Base-by-base conservation (phyloP, 2,329 filamentous ascomycete species). In the Fusarium lyarnte region DNA sequence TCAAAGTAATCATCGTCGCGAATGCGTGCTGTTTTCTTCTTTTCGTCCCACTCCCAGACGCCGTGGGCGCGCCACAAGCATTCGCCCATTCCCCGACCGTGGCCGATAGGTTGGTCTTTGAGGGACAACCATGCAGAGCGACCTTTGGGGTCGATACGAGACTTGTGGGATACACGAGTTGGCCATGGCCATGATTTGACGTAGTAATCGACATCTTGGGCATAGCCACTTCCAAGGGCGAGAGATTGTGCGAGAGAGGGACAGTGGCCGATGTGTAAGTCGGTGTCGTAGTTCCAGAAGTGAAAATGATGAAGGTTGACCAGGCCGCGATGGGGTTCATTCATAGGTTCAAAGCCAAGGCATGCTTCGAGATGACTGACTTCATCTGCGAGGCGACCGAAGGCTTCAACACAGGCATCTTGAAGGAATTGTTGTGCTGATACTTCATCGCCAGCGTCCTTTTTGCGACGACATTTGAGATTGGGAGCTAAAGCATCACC, bases 181-280 rank as follows among this genome's bases (percentile, higher is more conserved):
- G 82, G 82, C 57, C 79, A 82, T 6, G 82, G 82, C 82, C 82
- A 84, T 5, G 83, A 82, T 45, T 83, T 82, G 64, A 82, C 77
- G 62, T 83, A 84, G 63, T 81, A 83, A 16, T 80, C 72, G 12
- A 84, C 77, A 10, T 78, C 69, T 27, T 83, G 82, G 4, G 79
- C 74, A 29, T 83, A 79, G 2, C 82, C 82, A 33, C 81, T 83
- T 2, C 82, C 82, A 9, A 84, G 75, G 1, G 82, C 81, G n/a
- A 84, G 80, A 1, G 81, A 77, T 53, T 84, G 81, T 4, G 79
- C 70, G 10, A 83, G 73, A 0, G 80, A 81, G 2, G 82, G 82
- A 63, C 81, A 83, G 47, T 82, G 76, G 6, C 83, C 82, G 36
- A 84, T 81, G 64, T 84, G 82, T 13, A 84, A 66, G 62, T 84